Base-by-base conservation (phyloP, 2,329 filamentous ascomycete species). In the Epichloe amarillans region DNA sequence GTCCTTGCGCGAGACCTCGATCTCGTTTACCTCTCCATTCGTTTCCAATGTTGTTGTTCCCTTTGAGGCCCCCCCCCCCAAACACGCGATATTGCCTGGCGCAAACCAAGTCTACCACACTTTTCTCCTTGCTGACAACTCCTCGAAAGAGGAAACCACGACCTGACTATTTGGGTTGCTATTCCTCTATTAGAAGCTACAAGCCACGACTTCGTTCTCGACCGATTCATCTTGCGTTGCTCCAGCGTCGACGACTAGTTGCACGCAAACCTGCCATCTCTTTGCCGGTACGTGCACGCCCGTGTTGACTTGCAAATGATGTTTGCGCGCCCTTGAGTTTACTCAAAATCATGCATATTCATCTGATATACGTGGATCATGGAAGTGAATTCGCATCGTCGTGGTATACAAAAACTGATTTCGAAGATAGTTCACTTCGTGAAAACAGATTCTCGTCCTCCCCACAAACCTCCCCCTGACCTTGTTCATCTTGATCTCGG, bases 401-500 rank as follows among this genome's bases (percentile, higher is more conserved):
- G 55, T 53, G 55, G 52, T 15, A 46, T 66, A 30, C 56, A 58
- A 45, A 64, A 58, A 53, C 65, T 67, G 54, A 67, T 66, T 33
- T 50, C 53, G 50, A 58, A 55, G 51, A 43, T 66, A 62, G 62
- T 56, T 50, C 54, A 56, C 45, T 48, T 61, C 45, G 50, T 56
- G 46, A 59, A 55, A 30, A 15, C 46, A 43, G 38, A 52, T 49
- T 46, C 10, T 14, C 41, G 23, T 30, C 38, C 8, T 19, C 43
- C 43, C 4, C 36, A 47, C 39, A 42, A 51, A 39, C 55, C 12
- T 45, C 21, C 51, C 47, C 58, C 58, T 30, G 59, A 50, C 49
- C 54, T 52, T 33, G 50, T 51, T 23, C 50, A 56, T 19, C 55
- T 54, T 55, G 41, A 53, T 8, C 53, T 55, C 49, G 50, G 54